phyloP scores from a whole-genome alignment of 1,139 yeast genomes.

The Candida smagusa region DNA sequence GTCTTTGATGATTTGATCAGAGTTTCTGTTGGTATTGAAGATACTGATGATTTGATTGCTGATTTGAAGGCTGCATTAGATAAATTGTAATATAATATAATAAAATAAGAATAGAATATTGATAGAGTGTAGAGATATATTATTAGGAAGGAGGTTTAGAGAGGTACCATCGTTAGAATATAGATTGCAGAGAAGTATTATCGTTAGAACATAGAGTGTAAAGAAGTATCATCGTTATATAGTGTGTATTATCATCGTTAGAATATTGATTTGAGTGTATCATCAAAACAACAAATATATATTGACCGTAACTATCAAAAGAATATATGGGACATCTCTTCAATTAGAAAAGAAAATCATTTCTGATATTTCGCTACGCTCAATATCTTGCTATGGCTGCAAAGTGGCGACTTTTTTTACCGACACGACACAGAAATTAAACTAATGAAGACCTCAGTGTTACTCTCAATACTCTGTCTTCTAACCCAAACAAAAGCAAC shows the following conservation, averaged over 20 bases:
- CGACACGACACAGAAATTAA: background rate
- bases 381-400: too few relatives aligned
- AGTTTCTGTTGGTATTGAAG: conserved; percentile 86
- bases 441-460: background rate
- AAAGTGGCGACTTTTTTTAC: too few relatives aligned
- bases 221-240: too few relatives aligned
- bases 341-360: too few relatives aligned
- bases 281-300: too few relatives aligned
- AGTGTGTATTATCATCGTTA: too few relatives aligned
- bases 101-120: background rate
- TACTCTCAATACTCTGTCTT: background rate
- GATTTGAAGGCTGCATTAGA: conserved; percentile 72
- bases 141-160: background rate
- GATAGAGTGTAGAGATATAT: background rate
- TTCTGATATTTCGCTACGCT: too few relatives aligned
- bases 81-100: conserved; percentile 10
- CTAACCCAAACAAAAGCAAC: conserved; percentile 1
- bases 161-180: background rate
- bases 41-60: conserved; percentile 68
- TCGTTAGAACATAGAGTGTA: too few relatives aligned
- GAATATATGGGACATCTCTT: too few relatives aligned
- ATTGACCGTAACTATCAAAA: too few relatives aligned
- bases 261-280: too few relatives aligned
- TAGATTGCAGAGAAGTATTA: too few relatives aligned
- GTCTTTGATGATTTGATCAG: conserved; percentile 81